Evolutionary conservation across 768 basidiomycete genomes (phyloP).

Genomic region (Phaeotremella fagi): DNA sequence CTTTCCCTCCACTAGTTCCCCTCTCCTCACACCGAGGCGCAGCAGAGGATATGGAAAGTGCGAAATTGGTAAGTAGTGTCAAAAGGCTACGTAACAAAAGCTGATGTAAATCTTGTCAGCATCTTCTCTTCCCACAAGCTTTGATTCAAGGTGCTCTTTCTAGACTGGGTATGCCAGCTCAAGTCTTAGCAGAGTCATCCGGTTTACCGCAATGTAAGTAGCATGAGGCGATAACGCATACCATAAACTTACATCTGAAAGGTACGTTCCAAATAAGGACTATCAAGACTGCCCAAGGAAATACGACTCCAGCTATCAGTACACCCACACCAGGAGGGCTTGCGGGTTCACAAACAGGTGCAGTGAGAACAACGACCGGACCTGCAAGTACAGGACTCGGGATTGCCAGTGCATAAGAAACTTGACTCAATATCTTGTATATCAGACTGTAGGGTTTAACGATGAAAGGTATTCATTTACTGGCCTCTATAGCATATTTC

Average conservation of each 20-base stretch:
- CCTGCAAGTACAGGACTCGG: conserved; percentile 8
- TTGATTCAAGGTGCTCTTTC: conserved; percentile 76
- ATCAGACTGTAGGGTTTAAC: too few relatives aligned
- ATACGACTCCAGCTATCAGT: conserved; percentile 1
- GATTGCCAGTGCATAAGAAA: conserved; percentile 4
- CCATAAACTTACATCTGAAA: conserved; percentile 1
- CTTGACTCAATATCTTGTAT: too few relatives aligned
- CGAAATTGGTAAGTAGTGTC: conserved; percentile 59
- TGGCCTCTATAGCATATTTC: conserved; percentile 27
- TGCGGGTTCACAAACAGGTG: not conserved
- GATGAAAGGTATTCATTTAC: too few relatives aligned
- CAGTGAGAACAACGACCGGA: not conserved
- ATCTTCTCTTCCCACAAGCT: conserved; percentile 74
- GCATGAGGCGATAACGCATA: not conserved
- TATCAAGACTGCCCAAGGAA: conserved; percentile 16
- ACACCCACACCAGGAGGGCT: conserved; percentile 9
- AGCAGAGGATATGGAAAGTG: conserved; percentile 64
- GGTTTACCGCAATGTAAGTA: conserved; percentile 75
- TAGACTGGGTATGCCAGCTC: conserved; percentile 69
- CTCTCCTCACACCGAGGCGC: conserved; percentile 77
- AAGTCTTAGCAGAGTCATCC: conserved; percentile 71
- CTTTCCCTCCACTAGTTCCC: conserved; percentile 76
- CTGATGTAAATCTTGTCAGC: conserved; percentile 52
- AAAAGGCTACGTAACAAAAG: not conserved
- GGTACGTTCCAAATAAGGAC: conserved; percentile 45